phyloP scores from a whole-genome alignment of 2,329 filamentous ascomycete genomes.

The Fusarium siculi region DNA sequence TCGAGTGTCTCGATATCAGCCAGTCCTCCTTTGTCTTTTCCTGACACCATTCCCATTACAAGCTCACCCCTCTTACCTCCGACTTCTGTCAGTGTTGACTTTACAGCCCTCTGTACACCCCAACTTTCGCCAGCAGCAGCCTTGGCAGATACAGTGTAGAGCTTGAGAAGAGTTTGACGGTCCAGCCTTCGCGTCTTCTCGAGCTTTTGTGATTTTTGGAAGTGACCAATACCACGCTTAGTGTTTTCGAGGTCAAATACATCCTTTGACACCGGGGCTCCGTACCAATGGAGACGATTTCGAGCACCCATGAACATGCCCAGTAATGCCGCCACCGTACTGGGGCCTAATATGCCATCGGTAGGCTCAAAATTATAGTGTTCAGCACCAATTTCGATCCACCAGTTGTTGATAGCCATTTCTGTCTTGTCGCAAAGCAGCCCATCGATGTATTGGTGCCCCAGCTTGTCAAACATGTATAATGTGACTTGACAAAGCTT shows the following conservation, averaged over 20 bases:
- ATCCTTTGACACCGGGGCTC: slow-evolving; percentile 88
- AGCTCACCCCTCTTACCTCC: slow-evolving; percentile 94
- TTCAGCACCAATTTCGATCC: slow-evolving; percentile 91
- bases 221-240: slow-evolving; percentile 85
- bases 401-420: slow-evolving; percentile 91
- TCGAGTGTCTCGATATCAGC: slow-evolving; percentile 93
- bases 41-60: slow-evolving; percentile 92
- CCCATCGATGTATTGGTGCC: slow-evolving; percentile 90
- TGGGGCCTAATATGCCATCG: slow-evolving; percentile 91
- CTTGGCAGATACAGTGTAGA: slow-evolving; percentile 89
- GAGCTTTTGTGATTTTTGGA: slow-evolving; percentile 90
- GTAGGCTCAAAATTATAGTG: slow-evolving; percentile 92
- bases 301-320: slow-evolving; percentile 90
- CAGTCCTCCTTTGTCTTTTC: slow-evolving; percentile 87
- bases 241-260: slow-evolving; percentile 86
- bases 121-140: slow-evolving; percentile 89
- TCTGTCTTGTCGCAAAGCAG: slow-evolving; percentile 94
- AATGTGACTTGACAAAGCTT: slow-evolving; percentile 92
- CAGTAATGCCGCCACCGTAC: slow-evolving; percentile 86
- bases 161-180: slow-evolving; percentile 80
- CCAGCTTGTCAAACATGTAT: slow-evolving; percentile 86
- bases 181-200: slow-evolving; percentile 82
- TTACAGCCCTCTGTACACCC: slow-evolving; percentile 93
- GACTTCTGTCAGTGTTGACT: slow-evolving; percentile 92
- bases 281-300: slow-evolving; percentile 86